Evolutionary conservation across 129 eudicot species (phyloP), one percentile per base, ranked within the genome.

Genomic region (Tagetes patula): DNA sequence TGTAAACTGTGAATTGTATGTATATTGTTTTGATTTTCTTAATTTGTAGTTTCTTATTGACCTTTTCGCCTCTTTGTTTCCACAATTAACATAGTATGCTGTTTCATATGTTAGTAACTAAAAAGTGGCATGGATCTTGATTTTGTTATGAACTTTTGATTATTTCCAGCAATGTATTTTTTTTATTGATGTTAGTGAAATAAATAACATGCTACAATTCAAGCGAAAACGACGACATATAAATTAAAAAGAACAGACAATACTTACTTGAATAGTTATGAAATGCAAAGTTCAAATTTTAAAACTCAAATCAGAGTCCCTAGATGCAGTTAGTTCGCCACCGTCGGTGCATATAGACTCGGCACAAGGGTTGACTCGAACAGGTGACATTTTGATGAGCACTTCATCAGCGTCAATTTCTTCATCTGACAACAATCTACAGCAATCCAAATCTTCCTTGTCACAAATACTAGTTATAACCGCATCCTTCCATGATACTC

Each of bases 401-500:
- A 58, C 60, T 46, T 56, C 71, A 67, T 78, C 82, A n/a, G 65
- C 81, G 43, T 84, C 84, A 27, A 60, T 81, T 69, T 91, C 97
- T 66, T 94, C 97, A 69, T 90, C 97, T 9, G 96, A 90, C 72
- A 86, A 77, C 72, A 84, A 84, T 70, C 91, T 82, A 79, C 97
- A 90, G 76, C 89, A 84, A 83, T 90, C 96, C n/a, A 83, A 73
- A 54, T 94, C 96, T 54, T 94, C 96, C 73, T 70, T 83, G 58
- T 90, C 88, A 72, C 76, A 77, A 48, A 69, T 74, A 68, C 65
- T 73, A 83, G 78, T 85, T 40, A 45, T 77, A 65, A 87, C 56
- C 9, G 80, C 89, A 65, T 94, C 99, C 72, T 85, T 83, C 97
- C 97, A 90, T 27, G 99, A 90, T 73, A 90, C 85, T 13, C 82